Conservation (phyloP, 257 asterid genomes). For the Echium plantagineum region DNA sequence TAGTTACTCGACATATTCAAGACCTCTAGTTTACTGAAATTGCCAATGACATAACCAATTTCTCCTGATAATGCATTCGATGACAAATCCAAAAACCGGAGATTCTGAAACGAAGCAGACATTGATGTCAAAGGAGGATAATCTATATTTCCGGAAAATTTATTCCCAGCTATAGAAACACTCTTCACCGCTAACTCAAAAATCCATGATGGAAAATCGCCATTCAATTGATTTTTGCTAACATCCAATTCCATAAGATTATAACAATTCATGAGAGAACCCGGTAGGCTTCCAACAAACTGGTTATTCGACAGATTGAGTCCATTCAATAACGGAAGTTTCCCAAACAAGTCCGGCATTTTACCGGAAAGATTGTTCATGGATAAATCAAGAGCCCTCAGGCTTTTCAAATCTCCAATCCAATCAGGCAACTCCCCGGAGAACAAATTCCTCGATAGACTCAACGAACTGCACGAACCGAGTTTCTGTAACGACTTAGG, state of each 20-base stretch:
- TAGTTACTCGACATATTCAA: slow-evolving; percentile 56
- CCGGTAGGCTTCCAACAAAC: slow-evolving; percentile 54
- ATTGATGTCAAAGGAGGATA: slow-evolving; percentile 14
- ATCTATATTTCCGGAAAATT: slow-evolving; percentile 37
- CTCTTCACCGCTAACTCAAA: slow-evolving; percentile 39
- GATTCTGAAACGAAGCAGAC: slow-evolving; percentile 32
- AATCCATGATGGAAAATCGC: slow-evolving; percentile 64
- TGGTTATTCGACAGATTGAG: slow-evolving; percentile 47
- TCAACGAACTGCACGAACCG: slow-evolving; percentile 32
- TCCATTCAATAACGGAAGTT: slow-evolving; percentile 37
- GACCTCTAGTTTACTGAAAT: slow-evolving; percentile 38
- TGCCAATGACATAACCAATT: slow-evolving; percentile 42
- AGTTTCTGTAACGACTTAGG: slow-evolving; percentile 56
- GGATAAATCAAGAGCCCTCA: slow-evolving; percentile 52
- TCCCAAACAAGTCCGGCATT: slow-evolving; percentile 37
- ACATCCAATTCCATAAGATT: slow-evolving; percentile 48
- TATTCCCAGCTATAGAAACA: slow-evolving; percentile 41
- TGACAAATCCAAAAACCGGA: slow-evolving; percentile 54
- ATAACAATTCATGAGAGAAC: slow-evolving; percentile 36
- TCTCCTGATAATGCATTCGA: slow-evolving; percentile 59
- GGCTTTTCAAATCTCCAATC: slow-evolving; percentile 64
- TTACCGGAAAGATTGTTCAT: slow-evolving; percentile 48
- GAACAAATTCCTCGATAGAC: slow-evolving; percentile 38
- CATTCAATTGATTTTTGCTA: slow-evolving; percentile 37
- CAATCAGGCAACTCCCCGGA: slow-evolving; percentile 59